These are phyloP conservation scores for Alternaria sp. DNA, from an alignment of 2,329 filamentous ascomycete species.

Conservation along the genomic window DNA sequence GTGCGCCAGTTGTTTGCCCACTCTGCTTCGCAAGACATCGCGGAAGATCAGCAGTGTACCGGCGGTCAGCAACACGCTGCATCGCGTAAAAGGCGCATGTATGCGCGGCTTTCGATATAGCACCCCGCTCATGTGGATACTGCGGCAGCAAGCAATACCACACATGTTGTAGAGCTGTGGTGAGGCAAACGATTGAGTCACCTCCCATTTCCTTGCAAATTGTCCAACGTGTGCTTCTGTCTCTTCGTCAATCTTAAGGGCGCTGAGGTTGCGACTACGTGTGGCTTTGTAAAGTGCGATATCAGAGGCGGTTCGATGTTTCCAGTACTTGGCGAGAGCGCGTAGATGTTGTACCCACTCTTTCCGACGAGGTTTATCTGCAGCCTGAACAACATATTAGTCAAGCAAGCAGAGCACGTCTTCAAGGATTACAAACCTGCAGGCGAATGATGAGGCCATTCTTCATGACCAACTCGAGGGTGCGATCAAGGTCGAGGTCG, in stretches of 20 bases:
- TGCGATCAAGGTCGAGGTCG: slow-evolving; percentile 64
- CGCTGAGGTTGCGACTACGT: slow-evolving; percentile 65
- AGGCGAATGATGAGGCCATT: slow-evolving; percentile 70
- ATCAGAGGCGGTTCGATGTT: slow-evolving; percentile 63
- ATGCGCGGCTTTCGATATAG: slow-evolving; percentile 71
- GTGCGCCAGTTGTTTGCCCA: slow-evolving; percentile 65
- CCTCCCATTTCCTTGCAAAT: slow-evolving; percentile 73
- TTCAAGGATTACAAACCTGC: slow-evolving; percentile 53
- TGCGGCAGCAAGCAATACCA: slow-evolving; percentile 68
- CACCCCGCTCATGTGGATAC: slow-evolving; percentile 67
- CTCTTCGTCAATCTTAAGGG: slow-evolving; percentile 70
- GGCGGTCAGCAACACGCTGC: slow-evolving; percentile 66
- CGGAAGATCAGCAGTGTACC: slow-evolving; percentile 70
- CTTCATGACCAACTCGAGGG: slow-evolving; percentile 68
- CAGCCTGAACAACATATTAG: slow-evolving; percentile 50
- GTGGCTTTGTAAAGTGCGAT: slow-evolving; percentile 65
- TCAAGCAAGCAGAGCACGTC: slow-evolving; percentile 16
- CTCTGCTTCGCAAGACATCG: slow-evolving; percentile 63
- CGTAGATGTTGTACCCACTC: slow-evolving; percentile 69
- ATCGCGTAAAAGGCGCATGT: slow-evolving; percentile 68
- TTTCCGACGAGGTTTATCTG: slow-evolving; percentile 64
- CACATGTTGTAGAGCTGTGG: slow-evolving; percentile 73
- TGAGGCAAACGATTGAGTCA: slow-evolving; percentile 68
- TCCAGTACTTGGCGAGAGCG: slow-evolving; percentile 69
- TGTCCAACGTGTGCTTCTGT: slow-evolving; percentile 71